These are phyloP conservation scores for Penicillium turbatum DNA, from an alignment of 495 filamentous ascomycete genomes.

Conservation along the genomic window DNA sequence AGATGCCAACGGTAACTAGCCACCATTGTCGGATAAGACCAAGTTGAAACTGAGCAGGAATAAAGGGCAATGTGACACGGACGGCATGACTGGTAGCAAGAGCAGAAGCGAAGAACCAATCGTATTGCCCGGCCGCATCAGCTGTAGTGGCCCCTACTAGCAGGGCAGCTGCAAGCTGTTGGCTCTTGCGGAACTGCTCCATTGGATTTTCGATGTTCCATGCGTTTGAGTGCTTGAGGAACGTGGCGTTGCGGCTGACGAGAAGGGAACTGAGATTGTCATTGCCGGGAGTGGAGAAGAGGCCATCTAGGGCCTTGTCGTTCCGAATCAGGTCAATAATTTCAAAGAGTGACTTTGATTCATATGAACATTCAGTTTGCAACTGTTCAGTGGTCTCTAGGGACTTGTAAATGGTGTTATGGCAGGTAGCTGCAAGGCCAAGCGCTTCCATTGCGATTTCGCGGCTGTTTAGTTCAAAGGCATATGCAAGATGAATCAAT, in stretches of 20 bases:
- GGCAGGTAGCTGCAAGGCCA: constrained; percentile 62
- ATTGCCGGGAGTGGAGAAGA: constrained; percentile 55
- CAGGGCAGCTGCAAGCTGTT: constrained; percentile 68
- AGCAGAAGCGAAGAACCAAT: constrained; percentile 81
- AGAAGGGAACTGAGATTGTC: constrained; percentile 66
- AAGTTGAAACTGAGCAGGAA: constrained; percentile 69
- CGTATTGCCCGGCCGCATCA: constrained; percentile 47
- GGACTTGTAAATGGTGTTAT: constrained; percentile 74
- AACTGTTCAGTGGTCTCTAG: constrained; percentile 67
- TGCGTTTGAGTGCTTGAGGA: constrained; percentile 84
- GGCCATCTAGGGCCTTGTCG: constrained; percentile 49
- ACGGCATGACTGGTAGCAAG: constrained; percentile 85
- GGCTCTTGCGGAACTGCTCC: constrained; percentile 71
- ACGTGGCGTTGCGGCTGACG: constrained; percentile 57
- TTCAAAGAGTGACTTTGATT: constrained; percentile 55
- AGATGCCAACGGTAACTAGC: constrained; percentile 74
- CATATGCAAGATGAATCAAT: constrained; percentile 84
- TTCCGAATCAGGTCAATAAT: constrained; percentile 56
- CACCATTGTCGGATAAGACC: constrained; percentile 80
- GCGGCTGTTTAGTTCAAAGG: constrained; percentile 72
- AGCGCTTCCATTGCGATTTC: constrained; percentile 85
- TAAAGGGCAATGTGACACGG: constrained; percentile 72
- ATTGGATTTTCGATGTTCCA: constrained; percentile 64
- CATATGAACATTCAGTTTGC: constrained; percentile 43
- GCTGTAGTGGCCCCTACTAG: constrained; percentile 55